Evolutionary conservation across 2,329 filamentous ascomycete genomes (phyloP), one percentile per base, ranked within the genome.

Genomic region (Mycosphaerelloides madeirae): DNA sequence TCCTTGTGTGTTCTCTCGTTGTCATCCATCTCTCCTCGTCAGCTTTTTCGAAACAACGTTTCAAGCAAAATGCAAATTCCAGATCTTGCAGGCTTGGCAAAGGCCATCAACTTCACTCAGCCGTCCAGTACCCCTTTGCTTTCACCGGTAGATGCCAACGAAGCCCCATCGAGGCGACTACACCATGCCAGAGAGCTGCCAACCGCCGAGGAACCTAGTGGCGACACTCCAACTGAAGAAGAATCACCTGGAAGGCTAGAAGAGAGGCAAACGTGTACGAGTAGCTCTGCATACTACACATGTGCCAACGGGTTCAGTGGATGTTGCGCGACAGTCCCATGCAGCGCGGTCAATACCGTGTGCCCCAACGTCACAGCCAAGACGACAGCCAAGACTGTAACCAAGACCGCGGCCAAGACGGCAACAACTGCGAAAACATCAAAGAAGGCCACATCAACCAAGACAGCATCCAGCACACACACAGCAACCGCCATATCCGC

Each of bases 271-370:
- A 53, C 38, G 33, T 58, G 53, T 44, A 31, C 51, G 5, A 49
- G 38, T 28, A 50, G 56, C 7, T 36, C 44, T 12, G 45, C 46
- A 3, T 59, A 50, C 42, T 57, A 57, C 37, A 35, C 38, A 19
- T 59, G 56, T 41, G 49, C 45, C 7, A 57, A 53, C 35, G 55
- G 57, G n/a, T 61, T 57, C 38, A 50, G 16, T 31, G 58, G 57
- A 14, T 61, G 58, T 37, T 61, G 58, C 39, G 53, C 52, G 12
- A 48, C 50, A 16, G 46, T 59, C 22, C 52, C 58, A 9, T 61
- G 58, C 44, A 48, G 54, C 38, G 44, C 50, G 18, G 36, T 29
- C 4, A 33, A 34, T 16, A 35, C 41, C n/a, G 14, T 15, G 8
- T 18, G 14, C 19, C 33, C 11, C n/a, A n/a, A n/a, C n/a, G n/a